Conservation (phyloP, 2,329 filamentous ascomycete species). For the Pseudogymnoascus sp. region DNA sequence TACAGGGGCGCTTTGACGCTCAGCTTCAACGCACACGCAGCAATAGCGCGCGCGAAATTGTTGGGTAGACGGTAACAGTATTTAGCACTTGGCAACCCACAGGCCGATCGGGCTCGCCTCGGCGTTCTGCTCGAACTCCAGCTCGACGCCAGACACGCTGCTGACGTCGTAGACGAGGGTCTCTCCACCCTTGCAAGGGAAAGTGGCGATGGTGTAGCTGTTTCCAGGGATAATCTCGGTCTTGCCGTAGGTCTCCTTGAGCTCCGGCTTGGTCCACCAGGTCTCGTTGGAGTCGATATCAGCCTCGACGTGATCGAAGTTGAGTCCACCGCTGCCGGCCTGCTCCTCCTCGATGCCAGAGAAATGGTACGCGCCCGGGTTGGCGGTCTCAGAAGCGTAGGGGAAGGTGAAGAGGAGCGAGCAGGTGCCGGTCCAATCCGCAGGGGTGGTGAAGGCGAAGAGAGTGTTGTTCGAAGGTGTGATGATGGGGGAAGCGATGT, state of each 20-base stretch:
- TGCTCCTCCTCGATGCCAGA: constrained; percentile 24
- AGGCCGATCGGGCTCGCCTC: constrained; percentile 21
- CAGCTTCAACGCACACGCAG: background rate
- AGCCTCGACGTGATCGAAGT: constrained; percentile 20
- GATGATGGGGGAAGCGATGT: constrained; percentile 20
- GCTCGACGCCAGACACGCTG: constrained; percentile 20
- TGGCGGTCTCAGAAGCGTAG: constrained; percentile 18
- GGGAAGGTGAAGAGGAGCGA: constrained; percentile 27
- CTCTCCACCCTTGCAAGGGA: constrained; percentile 20
- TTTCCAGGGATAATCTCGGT: constrained; percentile 25
- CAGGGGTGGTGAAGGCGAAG: constrained; percentile 26
- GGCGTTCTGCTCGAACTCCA: constrained; percentile 25
- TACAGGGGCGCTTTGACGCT: background rate
- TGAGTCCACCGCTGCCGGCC: constrained; percentile 21
- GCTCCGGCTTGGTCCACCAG: constrained; percentile 14
- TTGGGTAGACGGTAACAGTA: background rate
- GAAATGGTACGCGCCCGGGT: constrained; percentile 20
- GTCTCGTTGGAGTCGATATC: constrained; percentile 19
- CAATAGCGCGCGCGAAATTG: background rate
- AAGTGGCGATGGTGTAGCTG: constrained; percentile 24
- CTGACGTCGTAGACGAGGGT: constrained; percentile 15
- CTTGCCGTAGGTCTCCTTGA: constrained; percentile 22
- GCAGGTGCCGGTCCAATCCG: constrained; percentile 21
- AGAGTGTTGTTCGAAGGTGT: constrained; percentile 22
- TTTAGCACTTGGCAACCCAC: constrained; percentile 13